phyloP scores from a whole-genome alignment of 2,329 filamentous ascomycete species.

The Neobulgaria alba region DNA sequence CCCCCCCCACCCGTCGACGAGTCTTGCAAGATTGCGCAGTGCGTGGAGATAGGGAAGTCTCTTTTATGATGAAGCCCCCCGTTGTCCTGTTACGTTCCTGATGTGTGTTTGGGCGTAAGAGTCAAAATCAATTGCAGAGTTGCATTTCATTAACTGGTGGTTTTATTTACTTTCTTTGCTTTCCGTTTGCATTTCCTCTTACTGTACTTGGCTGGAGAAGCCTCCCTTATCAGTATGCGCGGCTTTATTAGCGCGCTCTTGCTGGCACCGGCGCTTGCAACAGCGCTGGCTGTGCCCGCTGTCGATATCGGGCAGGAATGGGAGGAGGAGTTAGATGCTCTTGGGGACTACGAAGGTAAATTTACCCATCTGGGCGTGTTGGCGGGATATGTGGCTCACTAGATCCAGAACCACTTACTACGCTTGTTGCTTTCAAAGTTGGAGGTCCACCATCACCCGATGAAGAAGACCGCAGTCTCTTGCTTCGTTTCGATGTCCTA shows the following conservation, averaged over 20 bases:
- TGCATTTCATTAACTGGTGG: no score
- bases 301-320: background rate
- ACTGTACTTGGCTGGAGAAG: background rate
- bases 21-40: constrained; percentile 1
- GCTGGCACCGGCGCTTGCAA: constrained; percentile 23
- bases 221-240: constrained; percentile 20
- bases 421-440: constrained; percentile 14
- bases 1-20: background rate
- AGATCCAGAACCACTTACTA: constrained; percentile 8
- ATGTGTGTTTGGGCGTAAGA: background rate
- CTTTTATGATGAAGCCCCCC: background rate
- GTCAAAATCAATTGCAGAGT: no score
- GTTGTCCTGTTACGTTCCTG: background rate
- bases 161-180: constrained; percentile 1
- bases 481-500: constrained; percentile 36
- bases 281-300: constrained; percentile 18
- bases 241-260: constrained; percentile 25
- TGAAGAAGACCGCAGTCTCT: constrained; percentile 8
- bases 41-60: background rate
- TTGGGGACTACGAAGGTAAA: no score
- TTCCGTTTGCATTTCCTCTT: background rate
- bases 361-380: no score
- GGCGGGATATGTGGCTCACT: background rate
- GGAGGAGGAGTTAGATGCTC: background rate
- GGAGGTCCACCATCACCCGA: constrained; percentile 19